Base-by-base conservation (phyloP, 306 rosid genomes). In the Cicer yamashitae region DNA sequence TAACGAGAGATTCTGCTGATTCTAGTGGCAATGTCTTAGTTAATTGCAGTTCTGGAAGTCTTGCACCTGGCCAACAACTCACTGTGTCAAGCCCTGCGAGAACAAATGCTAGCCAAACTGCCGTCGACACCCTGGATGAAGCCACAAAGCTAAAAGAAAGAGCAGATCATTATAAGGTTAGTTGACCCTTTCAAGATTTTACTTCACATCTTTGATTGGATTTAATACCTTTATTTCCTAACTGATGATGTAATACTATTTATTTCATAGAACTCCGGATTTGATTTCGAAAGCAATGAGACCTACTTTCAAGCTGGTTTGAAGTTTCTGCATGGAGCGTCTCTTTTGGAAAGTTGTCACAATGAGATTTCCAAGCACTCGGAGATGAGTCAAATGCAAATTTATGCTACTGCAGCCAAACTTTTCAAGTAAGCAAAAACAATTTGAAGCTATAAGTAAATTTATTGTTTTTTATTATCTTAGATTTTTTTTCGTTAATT, bases 241-340 rank as follows among this genome's bases (percentile, higher is more conserved):
- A 75, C 74, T 54, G 18, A 15, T 78, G 52, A 18, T 76, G 17
- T 70, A 40, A 56, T 78, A 54, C 57, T 53, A 17, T 74, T 30
- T 63, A 45, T 56, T 75, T 81, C 79, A 14, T 57, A 93, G 98
- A 83, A 81, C 70, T 82, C 89, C 14, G 89, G 92, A 77, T 88
- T 89, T 85, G 80, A 59, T 58, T 88, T 87, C n/a, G 96, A 91
- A 84, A 91, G 98, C 77, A 85, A 81, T 10, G 97, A 84, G 86
- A 90, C 91, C 71, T 93, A 87, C 84, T 89, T 91, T 76, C 84
- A 93, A 77, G 91, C 98, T 82, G 97, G 93, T 85, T 83, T 91
- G 77, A 88, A 89, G 87, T 93, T 87, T 93, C 89, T 93, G 79
- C 96, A 83, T 54, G 97, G 91, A 76, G 93, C 96, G 39, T 82